Evolutionary conservation across 768 basidiomycete genomes (phyloP), one percentile per base, ranked within the genome.

Genomic region (Phaeotremella fagi): DNA sequence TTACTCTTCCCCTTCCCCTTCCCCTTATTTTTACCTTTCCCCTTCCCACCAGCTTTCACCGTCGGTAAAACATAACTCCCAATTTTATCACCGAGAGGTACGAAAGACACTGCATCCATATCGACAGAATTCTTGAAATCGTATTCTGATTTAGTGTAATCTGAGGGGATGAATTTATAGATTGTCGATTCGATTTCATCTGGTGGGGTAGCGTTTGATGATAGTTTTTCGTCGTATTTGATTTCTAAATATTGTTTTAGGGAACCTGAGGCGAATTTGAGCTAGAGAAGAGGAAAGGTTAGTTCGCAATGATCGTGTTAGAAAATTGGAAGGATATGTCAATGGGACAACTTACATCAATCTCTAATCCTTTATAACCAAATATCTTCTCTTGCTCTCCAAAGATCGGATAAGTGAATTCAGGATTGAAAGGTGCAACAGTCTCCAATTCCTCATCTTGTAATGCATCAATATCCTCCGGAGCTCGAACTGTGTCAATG

Each of bases 331-430:
- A n/a, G n/a, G n/a, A n/a, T n/a, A n/a, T n/a, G n/a, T n/a, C n/a
- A n/a, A n/a, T n/a, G n/a, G n/a, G n/a, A n/a, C 31, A 43, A 75
- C 84, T 57, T 68, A 95, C 91, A 70, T 94, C 83, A 63, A 98
- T 85, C 24, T 80, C 72, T 28, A 99, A 79, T 66, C 85, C 85
- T 57, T 83, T 81, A 76, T 95, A 98, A 1, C 94, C 94, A 71
- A 94, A 97, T 51, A 98, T 85, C 77, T 85, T 91, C 77, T 99
- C 91, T 48, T 94, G 87, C 65, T 97, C 90, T 48, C 94, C 94
- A 69, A 84, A 97, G 66, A 99, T 91, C 4, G 94, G 91, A 76
- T 99, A 99, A 0, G 94, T 97, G 77, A 98, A 99, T 3, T 79
- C 77, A 1, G 94, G 94, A 55, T 86, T 80, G 75, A 95, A 97